Evolutionary conservation across 352 stramenopile species (phyloP).

Genomic region (Phytophthora idaei): DNA sequence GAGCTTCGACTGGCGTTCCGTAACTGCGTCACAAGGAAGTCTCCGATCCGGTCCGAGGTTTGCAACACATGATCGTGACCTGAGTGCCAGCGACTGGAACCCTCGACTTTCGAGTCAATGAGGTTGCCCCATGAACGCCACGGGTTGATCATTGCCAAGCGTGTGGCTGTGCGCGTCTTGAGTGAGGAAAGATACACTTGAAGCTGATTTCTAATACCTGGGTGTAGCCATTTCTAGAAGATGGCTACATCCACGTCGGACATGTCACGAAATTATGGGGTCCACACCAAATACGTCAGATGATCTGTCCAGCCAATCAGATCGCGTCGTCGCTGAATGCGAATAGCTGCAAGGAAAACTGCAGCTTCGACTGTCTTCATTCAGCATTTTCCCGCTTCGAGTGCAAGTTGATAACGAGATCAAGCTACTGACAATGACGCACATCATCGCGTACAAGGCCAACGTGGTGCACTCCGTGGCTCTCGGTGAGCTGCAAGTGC

Average conservation of each 20-base stretch:
- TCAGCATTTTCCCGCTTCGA: conserved; percentile 16
- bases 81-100: conserved; percentile 7
- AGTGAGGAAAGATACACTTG: neutral
- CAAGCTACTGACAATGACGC: conserved; percentile 13
- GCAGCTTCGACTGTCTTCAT: conserved; percentile 13
- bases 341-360: conserved; percentile 6
- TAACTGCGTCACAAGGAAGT: conserved; percentile 3
- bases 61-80: neutral
- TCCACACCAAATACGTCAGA: neutral
- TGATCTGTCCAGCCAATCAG: no score
- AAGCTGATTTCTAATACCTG: neutral
- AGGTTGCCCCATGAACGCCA: conserved; percentile 4
- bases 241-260: conserved; percentile 14
- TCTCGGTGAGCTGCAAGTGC: conserved; percentile 62
- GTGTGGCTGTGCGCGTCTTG: no score
- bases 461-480: conserved; percentile 78
- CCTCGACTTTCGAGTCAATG: neutral
- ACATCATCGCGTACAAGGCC: conserved; percentile 71
- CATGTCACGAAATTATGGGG: neutral
- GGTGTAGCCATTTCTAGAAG: conserved; percentile 22
- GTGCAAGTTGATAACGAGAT: no score
- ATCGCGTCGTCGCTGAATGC: no score
- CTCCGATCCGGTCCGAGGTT: neutral
- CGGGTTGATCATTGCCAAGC: neutral
- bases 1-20: neutral